Conservation (phyloP, 306 rosid genomes). For the Acacia acuminata region DNA sequence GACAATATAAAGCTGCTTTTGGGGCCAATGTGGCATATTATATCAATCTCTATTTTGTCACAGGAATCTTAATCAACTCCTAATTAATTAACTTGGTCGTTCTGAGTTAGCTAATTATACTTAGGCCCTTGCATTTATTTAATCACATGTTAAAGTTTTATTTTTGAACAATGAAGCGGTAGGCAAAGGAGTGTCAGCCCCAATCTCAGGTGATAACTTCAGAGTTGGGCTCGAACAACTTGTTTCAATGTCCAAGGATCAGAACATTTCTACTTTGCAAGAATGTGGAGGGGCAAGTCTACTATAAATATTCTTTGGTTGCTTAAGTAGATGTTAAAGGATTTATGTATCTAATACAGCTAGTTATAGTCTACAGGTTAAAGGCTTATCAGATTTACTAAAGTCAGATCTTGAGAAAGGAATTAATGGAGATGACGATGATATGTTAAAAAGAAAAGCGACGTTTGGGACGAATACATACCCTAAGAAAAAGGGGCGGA, state of each 20-base stretch:
- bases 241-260: conserved; percentile 78
- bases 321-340: conserved; percentile 12
- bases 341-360: conserved; percentile 24
- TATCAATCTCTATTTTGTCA: conserved; percentile 3
- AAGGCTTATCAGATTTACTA: conserved; percentile 67
- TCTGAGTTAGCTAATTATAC: conserved; percentile 1
- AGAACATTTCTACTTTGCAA: conserved; percentile 58
- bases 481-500: conserved; percentile 91
- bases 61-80: conserved; percentile 20
- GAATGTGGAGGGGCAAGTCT: conserved; percentile 82
- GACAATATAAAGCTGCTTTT: conserved; percentile 22
- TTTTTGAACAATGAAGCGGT: conserved; percentile 35
- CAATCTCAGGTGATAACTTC: conserved; percentile 56
- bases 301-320: conserved; percentile 3
- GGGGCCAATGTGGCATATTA: conserved; percentile 5
- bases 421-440: conserved; percentile 64
- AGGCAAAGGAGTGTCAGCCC: conserved; percentile 48
- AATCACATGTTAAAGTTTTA: conserved; percentile 39
- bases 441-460: conserved; percentile 58
- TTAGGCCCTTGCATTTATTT: conserved; percentile 27
- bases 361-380: conserved; percentile 50
- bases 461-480: conserved; percentile 92
- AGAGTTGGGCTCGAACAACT: conserved; percentile 69
- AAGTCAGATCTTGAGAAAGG: conserved; percentile 76
- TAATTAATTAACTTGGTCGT: conserved; percentile 11